Base-by-base conservation (phyloP, 2,329 filamentous ascomycete genomes). In the Aspergillus sp. region DNA sequence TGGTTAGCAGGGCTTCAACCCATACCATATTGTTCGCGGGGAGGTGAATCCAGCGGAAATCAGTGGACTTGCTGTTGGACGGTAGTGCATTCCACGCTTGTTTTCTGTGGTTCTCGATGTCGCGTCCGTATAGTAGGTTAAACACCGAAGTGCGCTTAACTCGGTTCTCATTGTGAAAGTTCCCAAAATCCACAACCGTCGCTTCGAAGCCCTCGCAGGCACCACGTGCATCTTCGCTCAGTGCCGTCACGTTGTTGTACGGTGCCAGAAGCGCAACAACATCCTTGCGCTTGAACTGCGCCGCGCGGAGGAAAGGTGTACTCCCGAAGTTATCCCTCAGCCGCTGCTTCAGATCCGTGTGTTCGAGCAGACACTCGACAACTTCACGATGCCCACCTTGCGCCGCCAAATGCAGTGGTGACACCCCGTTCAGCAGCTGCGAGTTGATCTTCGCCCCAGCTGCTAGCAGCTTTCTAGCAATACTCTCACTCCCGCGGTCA, bases 1-100 rank as follows among this genome's bases (percentile, higher is more conserved):
- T 88, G 1, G 84, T 83, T n/a, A 88, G 71, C 2, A 88, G 73
- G 0, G 84, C 80, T 69, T 88, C 85, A 4, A 84, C 81, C 85
- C 85, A 88, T 1, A 81, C 80, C 70, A 74, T 72, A 22, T 83
- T 82, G 61, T 83, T 83, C 3, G 80, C 80, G 5, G 80, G 80
- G 5, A 83, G 69, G 69, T 83, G 80, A 49, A 83, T 81, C 80
- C 80, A 83, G 18, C 80, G 73, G 52, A 82, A 82, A 42, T 79
- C 74, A 4, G 78, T 78, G 41, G 74, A 74, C 61, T 80, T 78
- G 56, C 77, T 76, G 50, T 80, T 76, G 47, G 74, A 76, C 1
- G 78, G 76, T 20, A 79, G 59, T 0, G 80, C 80, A 0, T 75
- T 74, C n/a, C 83, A 72, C 13, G 71, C 77, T 20, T 81, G 79